Conservation (phyloP, 208 protist genomes). For the Trypanosoma brucei region DNA sequence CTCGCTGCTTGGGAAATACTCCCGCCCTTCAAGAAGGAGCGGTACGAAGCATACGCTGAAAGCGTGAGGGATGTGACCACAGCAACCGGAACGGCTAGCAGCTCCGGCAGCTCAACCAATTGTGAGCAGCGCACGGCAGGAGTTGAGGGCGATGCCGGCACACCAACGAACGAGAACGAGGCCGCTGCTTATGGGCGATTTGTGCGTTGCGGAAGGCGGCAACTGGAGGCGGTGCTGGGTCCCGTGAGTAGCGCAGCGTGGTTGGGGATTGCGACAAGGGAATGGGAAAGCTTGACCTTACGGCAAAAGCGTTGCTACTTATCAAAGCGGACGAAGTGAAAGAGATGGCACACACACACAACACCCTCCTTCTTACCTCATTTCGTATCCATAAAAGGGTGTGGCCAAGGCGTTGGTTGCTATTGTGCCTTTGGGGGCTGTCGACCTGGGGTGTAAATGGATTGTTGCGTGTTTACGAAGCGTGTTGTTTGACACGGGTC, state of each 20-base stretch:
- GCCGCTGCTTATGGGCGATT: slow-evolving; percentile 6
- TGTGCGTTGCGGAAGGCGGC: slow-evolving; percentile 1
- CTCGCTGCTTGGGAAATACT: slow-evolving; percentile 64
- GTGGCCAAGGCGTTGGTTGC: too few species aligned
- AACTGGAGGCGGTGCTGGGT: slow-evolving; percentile 13
- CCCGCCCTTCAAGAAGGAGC: slow-evolving; percentile 42
- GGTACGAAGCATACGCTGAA: slow-evolving; percentile 41
- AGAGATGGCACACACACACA: too few species aligned
- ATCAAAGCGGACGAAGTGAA: not conserved
- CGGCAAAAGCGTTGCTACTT: slow-evolving; percentile 42
- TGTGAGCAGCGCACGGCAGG: not conserved
- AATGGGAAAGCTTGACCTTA: slow-evolving; percentile 58
- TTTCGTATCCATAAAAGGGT: too few species aligned
- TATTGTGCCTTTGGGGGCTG: too few species aligned
- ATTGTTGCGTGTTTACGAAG: too few species aligned
- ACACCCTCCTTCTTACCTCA: too few species aligned
- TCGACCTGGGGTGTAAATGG: too few species aligned
- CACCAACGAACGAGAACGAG: slow-evolving; percentile 10
- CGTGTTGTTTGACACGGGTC: too few species aligned
- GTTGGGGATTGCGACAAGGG: slow-evolving; percentile 53
- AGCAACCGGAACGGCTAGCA: not conserved
- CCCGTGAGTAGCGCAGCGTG: slow-evolving; percentile 33
- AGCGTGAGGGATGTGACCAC: slow-evolving; percentile 15
- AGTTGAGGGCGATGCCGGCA: slow-evolving; percentile 7
- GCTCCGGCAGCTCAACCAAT: not conserved